phyloP scores from a whole-genome alignment of 2,329 filamentous ascomycete genomes.

The Fusarium devonianum region DNA sequence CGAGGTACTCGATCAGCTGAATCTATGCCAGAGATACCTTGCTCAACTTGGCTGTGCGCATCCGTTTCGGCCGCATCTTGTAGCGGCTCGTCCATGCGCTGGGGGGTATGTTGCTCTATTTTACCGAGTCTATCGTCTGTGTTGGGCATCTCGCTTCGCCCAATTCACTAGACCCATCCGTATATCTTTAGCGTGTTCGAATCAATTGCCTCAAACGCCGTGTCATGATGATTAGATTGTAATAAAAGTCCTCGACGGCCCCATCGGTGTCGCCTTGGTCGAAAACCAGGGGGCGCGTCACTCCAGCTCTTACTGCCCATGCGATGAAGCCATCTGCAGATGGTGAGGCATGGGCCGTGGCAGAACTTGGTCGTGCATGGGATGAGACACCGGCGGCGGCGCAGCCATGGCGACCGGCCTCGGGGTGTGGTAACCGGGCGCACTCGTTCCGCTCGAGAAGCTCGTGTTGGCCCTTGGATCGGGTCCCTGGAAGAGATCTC shows the following conservation, averaged over 20 bases:
- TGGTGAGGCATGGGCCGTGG: conserved; percentile 39
- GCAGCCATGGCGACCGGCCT: conserved; percentile 36
- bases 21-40: conserved; percentile 17
- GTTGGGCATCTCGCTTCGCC: conserved; percentile 7
- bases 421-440: conserved; percentile 38
- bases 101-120: conserved; percentile 29
- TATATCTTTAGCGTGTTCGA: conserved; percentile 23
- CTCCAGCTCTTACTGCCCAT: conserved; percentile 22
- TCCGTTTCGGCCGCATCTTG: conserved; percentile 16
- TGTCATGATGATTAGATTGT: conserved; percentile 32
- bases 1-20: conserved; percentile 10
- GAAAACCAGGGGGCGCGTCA: not conserved
- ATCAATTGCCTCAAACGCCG: conserved; percentile 32
- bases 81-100: conserved; percentile 23
- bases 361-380: conserved; percentile 34
- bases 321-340: conserved; percentile 34
- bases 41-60: conserved; percentile 17
- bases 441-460: conserved; percentile 52
- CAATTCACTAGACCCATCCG: conserved; percentile 20
- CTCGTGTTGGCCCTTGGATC: conserved; percentile 48
- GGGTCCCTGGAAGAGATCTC: conserved; percentile 51
- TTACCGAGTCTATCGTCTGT: conserved; percentile 16
- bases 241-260: conserved; percentile 26
- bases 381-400: conserved; percentile 34
- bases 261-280: conserved; percentile 1